phyloP scores from a whole-genome alignment of 2,329 filamentous ascomycete genomes.

The Talaromyces sp. region DNA sequence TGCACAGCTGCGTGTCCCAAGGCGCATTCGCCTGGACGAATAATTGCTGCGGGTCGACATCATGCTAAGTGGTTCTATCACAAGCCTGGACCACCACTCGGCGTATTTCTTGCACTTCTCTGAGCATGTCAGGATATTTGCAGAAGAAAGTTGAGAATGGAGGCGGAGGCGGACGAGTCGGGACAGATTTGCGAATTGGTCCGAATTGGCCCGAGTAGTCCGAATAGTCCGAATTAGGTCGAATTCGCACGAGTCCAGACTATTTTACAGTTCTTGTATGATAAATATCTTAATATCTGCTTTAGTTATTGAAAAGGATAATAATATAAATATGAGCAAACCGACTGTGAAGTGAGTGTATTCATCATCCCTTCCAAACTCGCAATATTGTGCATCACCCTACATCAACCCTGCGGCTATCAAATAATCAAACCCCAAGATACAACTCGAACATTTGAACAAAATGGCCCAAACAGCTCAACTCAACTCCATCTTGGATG shows the following conservation, averaged over 20 bases:
- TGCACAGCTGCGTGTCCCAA: conserved; percentile 1
- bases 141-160: neutral
- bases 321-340: neutral
- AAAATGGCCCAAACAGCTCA: neutral
- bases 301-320: neutral
- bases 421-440: neutral
- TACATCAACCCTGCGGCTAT: neutral
- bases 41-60: neutral
- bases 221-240: neutral
- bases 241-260: neutral
- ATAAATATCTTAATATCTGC: neutral
- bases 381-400: neutral
- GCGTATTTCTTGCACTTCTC: neutral
- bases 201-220: neutral
- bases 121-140: neutral
- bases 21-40: neutral
- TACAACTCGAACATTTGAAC: neutral
- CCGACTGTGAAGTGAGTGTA: neutral
- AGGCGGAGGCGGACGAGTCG: neutral
- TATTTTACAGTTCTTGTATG: neutral
- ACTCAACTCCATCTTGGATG: neutral
- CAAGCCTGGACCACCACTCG: neutral
- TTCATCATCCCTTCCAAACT: neutral
- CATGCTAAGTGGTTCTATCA: neutral
- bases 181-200: neutral